Evolutionary conservation across 2,329 filamentous ascomycete genomes (phyloP), one percentile per base, ranked within the genome.

Genomic region (Colletotrichum sp.): DNA sequence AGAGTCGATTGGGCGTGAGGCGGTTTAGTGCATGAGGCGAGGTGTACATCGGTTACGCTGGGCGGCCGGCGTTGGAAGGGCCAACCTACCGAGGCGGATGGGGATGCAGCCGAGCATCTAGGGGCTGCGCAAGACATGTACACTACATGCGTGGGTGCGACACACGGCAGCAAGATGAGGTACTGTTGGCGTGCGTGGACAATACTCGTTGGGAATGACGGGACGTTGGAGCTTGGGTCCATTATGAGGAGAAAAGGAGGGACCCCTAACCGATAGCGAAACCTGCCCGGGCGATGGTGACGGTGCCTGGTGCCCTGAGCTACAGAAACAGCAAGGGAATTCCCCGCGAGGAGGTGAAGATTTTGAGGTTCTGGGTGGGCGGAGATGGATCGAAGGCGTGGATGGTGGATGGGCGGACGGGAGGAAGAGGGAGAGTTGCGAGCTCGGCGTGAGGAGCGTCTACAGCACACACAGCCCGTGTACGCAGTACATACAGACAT

Each of bases 1-100:
- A 34, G 55, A 65, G 12, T 43, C 52, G 36, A 28, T 30, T 28
- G 30, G 61, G 21, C 4, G 39, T 24, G 64, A 69, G 64, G 59
- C 59, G 70, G 64, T 66, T 76, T 66, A 39, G 70, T 48, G 73
- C 69, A 68, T 59, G 55, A 48, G 34, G 36, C 24, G 43, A 68
- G 39, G 39, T 34, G 43, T 39, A 68, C 48, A 57, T 26, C 26
- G 16, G 48, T 36, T 16, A 59, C 55, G 2, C 39, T 60, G 67
- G 21, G 59, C 48, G 52, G 52, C 7, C 14, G 16, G 24, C 32
- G 30, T 14, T 36, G 26, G 34, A 59, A 21, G 12, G 43, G 43
- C 43, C 43, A 52, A 21, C 43, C 30, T 43, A 24, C 21, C 12
- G 30, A 60, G 13, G n/a, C 16, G 52, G 18, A 61, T 52, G 43